Conservation (phyloP, 345 rosid species). For the Trapa incisa region DNA sequence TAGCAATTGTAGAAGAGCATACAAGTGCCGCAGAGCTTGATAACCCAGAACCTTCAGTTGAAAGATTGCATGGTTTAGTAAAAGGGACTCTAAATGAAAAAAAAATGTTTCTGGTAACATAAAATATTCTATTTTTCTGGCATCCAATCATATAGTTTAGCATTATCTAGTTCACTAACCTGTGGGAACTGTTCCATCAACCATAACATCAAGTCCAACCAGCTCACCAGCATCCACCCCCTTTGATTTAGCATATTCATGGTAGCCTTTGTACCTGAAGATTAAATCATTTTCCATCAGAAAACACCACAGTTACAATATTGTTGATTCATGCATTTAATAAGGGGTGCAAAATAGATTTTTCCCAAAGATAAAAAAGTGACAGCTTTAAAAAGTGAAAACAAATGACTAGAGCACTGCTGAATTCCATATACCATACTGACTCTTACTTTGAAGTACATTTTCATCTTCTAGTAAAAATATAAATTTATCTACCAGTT, state of each 20-base stretch:
- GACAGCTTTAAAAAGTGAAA: neutral
- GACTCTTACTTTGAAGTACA: neutral
- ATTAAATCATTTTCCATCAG: neutral
- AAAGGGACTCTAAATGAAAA: neutral
- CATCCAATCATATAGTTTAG: neutral
- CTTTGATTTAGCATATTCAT: slow-evolving; percentile 62
- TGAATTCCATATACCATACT: neutral
- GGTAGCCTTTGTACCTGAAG: slow-evolving; percentile 68
- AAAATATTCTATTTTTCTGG: neutral
- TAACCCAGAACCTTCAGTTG: slow-evolving; percentile 65
- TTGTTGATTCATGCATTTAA: neutral
- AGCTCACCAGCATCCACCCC: slow-evolving; percentile 55
- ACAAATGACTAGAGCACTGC: neutral
- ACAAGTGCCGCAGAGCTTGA: slow-evolving; percentile 97
- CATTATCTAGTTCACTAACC: slow-evolving; percentile 23
- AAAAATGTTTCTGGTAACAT: neutral
- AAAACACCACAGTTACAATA: neutral
- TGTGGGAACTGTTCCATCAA: slow-evolving; percentile 93
- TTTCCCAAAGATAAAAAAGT: neutral
- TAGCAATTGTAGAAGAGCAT: slow-evolving; percentile 82
- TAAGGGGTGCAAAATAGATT: neutral
- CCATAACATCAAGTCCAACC: slow-evolving; percentile 73
- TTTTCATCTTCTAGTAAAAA: neutral
- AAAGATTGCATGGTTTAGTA: neutral
- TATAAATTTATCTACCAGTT: neutral